Percentiles rank a stretch among this genome's conserved stretches.
phyloP scores from a whole-genome alignment of 495 filamentous ascomycete genomes.

The Diplogelasinospora grovesii region DNA sequence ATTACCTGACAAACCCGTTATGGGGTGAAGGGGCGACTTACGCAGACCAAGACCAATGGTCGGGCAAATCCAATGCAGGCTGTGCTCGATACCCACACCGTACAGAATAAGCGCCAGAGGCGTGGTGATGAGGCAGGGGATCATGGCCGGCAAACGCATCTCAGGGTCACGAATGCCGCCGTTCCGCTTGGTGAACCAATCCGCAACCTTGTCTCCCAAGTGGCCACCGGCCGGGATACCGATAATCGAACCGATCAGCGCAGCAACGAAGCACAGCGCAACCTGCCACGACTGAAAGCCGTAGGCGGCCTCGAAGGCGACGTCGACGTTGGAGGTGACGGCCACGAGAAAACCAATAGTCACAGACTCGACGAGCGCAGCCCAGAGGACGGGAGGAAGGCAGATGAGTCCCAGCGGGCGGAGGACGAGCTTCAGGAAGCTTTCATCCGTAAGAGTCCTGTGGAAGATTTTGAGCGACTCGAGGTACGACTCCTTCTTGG shows the following conservation, averaged over 20 bases:
- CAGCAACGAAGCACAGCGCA: slow-evolving; percentile 43
- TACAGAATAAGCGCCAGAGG: slow-evolving; percentile 45
- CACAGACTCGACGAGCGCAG: slow-evolving; percentile 39
- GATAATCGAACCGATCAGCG: slow-evolving; percentile 41
- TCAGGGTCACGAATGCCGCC: slow-evolving; percentile 49
- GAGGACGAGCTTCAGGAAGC: slow-evolving; percentile 38
- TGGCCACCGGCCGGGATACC: slow-evolving; percentile 45
- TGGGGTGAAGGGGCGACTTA: slow-evolving; percentile 12
- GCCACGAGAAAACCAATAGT: slow-evolving; percentile 50
- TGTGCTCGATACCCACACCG: slow-evolving; percentile 43
- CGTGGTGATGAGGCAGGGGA: slow-evolving; percentile 35
- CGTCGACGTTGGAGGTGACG: slow-evolving; percentile 44
- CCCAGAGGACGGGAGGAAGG: slow-evolving; percentile 47
- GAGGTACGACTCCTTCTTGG: slow-evolving; percentile 23
- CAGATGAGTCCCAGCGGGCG: slow-evolving; percentile 42
- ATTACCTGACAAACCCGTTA: neutral
- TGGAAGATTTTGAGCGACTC: slow-evolving; percentile 33
- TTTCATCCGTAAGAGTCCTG: slow-evolving; percentile 36
- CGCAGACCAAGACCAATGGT: slow-evolving; percentile 43
- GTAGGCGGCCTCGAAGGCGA: slow-evolving; percentile 40
- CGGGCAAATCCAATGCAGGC: slow-evolving; percentile 49
- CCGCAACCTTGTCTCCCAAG: slow-evolving; percentile 44
- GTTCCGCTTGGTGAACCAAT: slow-evolving; percentile 45
- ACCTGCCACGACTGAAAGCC: slow-evolving; percentile 42
- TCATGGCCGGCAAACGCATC: slow-evolving; percentile 46